These are phyloP conservation scores for Moniliella sp. DNA, from an alignment of 1,284 basidiomycete genomes.

Conservation along the genomic window DNA sequence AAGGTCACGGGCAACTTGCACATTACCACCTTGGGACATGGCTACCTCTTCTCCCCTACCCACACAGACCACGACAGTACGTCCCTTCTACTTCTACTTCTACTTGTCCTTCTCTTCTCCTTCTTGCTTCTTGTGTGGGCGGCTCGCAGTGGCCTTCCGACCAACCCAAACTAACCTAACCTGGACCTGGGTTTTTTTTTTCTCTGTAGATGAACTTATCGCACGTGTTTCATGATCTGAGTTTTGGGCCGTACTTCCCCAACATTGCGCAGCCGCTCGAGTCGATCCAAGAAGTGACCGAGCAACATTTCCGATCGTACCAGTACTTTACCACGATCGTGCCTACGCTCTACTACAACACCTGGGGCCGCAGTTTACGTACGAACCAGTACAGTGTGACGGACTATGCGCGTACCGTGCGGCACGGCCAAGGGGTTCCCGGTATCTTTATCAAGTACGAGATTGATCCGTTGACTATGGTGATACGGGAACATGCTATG, in stretches of 20 bases:
- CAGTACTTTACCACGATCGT: conserved; percentile 89
- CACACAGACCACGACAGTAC: too few species aligned
- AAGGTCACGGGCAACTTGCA: conserved; percentile 53
- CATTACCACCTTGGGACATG: conserved; percentile 78
- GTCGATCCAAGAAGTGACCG: conserved; percentile 48
- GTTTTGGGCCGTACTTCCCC: conserved; percentile 86
- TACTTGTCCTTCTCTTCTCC: too few species aligned
- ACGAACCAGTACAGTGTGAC: conserved; percentile 91
- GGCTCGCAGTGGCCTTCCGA: too few species aligned
- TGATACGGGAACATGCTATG: conserved; percentile 65
- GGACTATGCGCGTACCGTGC: conserved; percentile 59
- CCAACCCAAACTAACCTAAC: too few species aligned
- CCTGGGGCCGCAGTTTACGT: conserved; percentile 41
- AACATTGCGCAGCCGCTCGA: conserved; percentile 85
- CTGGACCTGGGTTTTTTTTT: too few species aligned
- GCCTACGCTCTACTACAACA: conserved; percentile 69
- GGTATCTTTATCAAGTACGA: conserved; percentile 47
- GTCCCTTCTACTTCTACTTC: too few species aligned
- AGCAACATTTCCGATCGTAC: conserved; percentile 39
- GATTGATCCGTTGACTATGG: conserved; percentile 66
- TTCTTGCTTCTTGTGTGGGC: too few species aligned
- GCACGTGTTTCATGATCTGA: conserved; percentile 86
- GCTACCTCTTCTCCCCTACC: too few species aligned
- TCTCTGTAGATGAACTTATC: conserved; percentile 98
- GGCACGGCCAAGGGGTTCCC: conserved; percentile 59